Percentiles rank a stretch among this genome's conserved stretches.
These are phyloP conservation scores for Chalciporus chontae DNA, from an alignment of 768 basidiomycete genomes.

Conservation along the genomic window DNA sequence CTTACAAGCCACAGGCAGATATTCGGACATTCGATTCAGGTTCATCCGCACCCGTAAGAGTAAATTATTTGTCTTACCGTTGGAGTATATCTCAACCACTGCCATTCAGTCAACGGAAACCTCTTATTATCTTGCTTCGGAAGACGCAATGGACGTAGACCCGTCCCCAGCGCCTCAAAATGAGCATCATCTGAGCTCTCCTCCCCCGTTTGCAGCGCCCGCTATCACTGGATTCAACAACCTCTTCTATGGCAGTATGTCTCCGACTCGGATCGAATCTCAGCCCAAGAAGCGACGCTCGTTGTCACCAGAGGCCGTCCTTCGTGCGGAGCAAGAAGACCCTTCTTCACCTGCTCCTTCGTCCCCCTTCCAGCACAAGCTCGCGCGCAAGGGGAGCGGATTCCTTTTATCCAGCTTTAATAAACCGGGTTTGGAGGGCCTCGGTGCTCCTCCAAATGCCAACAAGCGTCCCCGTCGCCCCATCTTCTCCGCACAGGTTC, in stretches of 20 bases:
- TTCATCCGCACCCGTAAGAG: constrained; percentile 28
- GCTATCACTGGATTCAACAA: constrained; percentile 52
- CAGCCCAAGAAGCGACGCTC: constrained; percentile 56
- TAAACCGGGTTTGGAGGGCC: constrained; percentile 53
- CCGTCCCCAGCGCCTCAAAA: constrained; percentile 41
- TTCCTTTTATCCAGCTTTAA: constrained; percentile 37
- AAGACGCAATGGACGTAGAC: constrained; percentile 83
- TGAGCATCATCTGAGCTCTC: constrained; percentile 32
- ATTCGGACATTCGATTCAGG: constrained; percentile 25
- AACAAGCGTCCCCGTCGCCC: constrained; percentile 64
- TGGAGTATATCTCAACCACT: constrained; percentile 5
- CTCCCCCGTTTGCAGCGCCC: constrained; percentile 49
- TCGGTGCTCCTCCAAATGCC: constrained; percentile 49
- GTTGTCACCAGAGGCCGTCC: constrained; percentile 48
- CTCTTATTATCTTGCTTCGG: constrained; percentile 43
- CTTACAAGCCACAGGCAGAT: constrained; percentile 19
- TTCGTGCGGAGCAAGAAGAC: constrained; percentile 35
- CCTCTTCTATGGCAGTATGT: constrained; percentile 58
- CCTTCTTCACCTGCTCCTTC: constrained; percentile 50
- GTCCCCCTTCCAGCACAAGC: constrained; percentile 46
- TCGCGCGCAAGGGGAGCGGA: constrained; percentile 39
- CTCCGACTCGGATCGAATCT: constrained; percentile 47
- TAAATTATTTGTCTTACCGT: constrained; percentile 1
- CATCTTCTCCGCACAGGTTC: constrained; percentile 60
- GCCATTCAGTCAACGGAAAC: constrained; percentile 30